phyloP scores from a whole-genome alignment of 1,139 yeast genomes.

The Suhomyces kunorum region DNA sequence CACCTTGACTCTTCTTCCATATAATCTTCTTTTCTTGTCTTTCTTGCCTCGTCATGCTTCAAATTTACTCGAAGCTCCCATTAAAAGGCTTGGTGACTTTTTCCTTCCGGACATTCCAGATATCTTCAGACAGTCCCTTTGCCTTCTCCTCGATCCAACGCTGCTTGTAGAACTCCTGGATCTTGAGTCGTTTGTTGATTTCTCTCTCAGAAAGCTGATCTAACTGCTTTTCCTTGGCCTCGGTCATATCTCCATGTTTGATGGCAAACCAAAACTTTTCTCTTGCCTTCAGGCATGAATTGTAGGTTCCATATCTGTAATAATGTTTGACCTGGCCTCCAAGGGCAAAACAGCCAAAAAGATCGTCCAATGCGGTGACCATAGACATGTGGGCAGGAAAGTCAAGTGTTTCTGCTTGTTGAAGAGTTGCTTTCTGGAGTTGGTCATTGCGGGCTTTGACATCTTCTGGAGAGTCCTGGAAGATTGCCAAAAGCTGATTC shows the following conservation, averaged over 20 bases:
- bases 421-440: constrained; percentile 30
- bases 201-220: constrained; percentile 49
- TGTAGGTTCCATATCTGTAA: constrained; percentile 78
- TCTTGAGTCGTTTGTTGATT: constrained; percentile 50
- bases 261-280: constrained; percentile 82
- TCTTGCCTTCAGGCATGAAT: constrained; percentile 67
- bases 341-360: constrained; percentile 79
- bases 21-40: too few relatives aligned
- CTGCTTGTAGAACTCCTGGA: constrained; percentile 71
- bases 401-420: constrained; percentile 24
- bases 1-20: too few relatives aligned
- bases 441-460: constrained; percentile 34
- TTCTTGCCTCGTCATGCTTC: too few relatives aligned
- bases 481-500: constrained; percentile 35
- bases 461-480: constrained; percentile 39
- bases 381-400: constrained; percentile 43
- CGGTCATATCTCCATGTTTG: constrained; percentile 45
- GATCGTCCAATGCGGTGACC: constrained; percentile 81
- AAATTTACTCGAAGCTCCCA: constrained; percentile 8
- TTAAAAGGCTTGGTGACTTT: constrained; percentile 22
- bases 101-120: constrained; percentile 64
- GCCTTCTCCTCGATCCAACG: constrained; percentile 61
- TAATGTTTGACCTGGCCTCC: constrained; percentile 87
- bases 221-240: constrained; percentile 19
- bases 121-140: constrained; percentile 75